Conservation (phyloP, 1,284 basidiomycete species). For the Rhodotorula sp. region DNA sequence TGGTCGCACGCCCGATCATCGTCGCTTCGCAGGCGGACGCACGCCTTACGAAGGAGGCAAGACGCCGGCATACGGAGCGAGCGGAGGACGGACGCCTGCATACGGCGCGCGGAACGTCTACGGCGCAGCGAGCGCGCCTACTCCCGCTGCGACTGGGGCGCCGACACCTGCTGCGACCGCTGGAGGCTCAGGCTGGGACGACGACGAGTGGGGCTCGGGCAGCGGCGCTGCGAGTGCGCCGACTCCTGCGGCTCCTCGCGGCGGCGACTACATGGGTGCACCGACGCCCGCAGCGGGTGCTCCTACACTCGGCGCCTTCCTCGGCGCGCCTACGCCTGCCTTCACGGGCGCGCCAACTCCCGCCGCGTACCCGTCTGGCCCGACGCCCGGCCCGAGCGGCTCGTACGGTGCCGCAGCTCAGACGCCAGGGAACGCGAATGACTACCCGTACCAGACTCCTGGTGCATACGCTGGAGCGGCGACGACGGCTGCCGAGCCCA, state of each 20-base stretch:
- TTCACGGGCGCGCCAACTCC: slow-evolving; percentile 41
- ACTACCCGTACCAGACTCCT: slow-evolving; percentile 37
- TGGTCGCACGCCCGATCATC: too few species aligned
- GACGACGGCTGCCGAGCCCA: slow-evolving; percentile 35
- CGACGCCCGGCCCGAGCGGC: slow-evolving; percentile 50
- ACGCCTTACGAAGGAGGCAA: slow-evolving; percentile 27
- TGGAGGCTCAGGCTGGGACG: slow-evolving; percentile 11
- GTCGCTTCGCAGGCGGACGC: slow-evolving; percentile 1
- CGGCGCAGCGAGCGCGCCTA: slow-evolving; percentile 27
- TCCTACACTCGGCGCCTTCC: slow-evolving; percentile 43
- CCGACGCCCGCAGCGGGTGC: slow-evolving; percentile 42
- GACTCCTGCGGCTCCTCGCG: slow-evolving; percentile 45
- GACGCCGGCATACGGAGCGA: slow-evolving; percentile 44
- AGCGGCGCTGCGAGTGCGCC: slow-evolving; percentile 37
- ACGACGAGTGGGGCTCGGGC: slow-evolving; percentile 24
- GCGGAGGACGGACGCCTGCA: slow-evolving; percentile 50
- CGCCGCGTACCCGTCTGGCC: slow-evolving; percentile 47
- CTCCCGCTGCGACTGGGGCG: slow-evolving; percentile 23
- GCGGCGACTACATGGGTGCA: slow-evolving; percentile 33
- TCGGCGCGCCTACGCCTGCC: slow-evolving; percentile 33
- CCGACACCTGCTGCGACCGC: slow-evolving; percentile 29
- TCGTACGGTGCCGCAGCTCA: slow-evolving; percentile 48
- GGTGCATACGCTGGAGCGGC: slow-evolving; percentile 40
- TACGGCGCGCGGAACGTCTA: slow-evolving; percentile 43
- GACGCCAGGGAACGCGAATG: slow-evolving; percentile 46